A percentile compares a stretch with the other conserved stretches of the same genome.
phyloP scores from a whole-genome alignment of 1,284 basidiomycete genomes.

The Somion occarium region DNA sequence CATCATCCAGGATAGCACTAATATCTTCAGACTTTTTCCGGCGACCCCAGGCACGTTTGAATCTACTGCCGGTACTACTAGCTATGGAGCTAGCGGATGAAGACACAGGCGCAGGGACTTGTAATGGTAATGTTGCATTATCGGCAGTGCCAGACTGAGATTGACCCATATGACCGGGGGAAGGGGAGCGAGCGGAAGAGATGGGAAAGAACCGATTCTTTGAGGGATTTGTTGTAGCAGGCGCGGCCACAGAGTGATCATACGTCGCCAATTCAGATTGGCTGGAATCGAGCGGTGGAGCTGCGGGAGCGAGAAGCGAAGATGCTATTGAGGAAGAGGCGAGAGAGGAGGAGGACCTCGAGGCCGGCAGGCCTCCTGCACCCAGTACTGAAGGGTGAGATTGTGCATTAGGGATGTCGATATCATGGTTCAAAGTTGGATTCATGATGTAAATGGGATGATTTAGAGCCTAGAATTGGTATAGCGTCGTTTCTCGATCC shows the following conservation, averaged over 20 bases:
- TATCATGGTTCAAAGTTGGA: no score
- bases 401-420: no score
- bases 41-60: slow-evolving; percentile 62
- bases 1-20: slow-evolving; percentile 16
- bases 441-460: no score
- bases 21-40: slow-evolving; percentile 60
- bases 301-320: not conserved
- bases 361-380: slow-evolving; percentile 16
- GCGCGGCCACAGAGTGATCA: slow-evolving; percentile 33
- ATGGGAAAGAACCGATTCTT: slow-evolving; percentile 34
- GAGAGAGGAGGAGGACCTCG: slow-evolving; percentile 17
- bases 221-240: slow-evolving; percentile 26
- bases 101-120: slow-evolving; percentile 7
- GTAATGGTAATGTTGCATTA: not conserved
- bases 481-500: no score
- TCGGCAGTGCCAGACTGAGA: slow-evolving; percentile 16
- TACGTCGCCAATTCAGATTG: slow-evolving; percentile 35
- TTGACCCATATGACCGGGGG: slow-evolving; percentile 25
- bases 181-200: slow-evolving; percentile 20
- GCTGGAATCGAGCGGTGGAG: slow-evolving; percentile 30
- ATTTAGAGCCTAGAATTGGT: no score
- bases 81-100: slow-evolving; percentile 22
- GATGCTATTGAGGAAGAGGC: slow-evolving; percentile 9
- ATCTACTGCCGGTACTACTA: slow-evolving; percentile 35
- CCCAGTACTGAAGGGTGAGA: not conserved